A percentile compares a stretch with the other conserved stretches of the same genome.
These are phyloP conservation scores for Neurospora sp. DNA, from an alignment of 495 filamentous ascomycete genomes.

Conservation along the genomic window DNA sequence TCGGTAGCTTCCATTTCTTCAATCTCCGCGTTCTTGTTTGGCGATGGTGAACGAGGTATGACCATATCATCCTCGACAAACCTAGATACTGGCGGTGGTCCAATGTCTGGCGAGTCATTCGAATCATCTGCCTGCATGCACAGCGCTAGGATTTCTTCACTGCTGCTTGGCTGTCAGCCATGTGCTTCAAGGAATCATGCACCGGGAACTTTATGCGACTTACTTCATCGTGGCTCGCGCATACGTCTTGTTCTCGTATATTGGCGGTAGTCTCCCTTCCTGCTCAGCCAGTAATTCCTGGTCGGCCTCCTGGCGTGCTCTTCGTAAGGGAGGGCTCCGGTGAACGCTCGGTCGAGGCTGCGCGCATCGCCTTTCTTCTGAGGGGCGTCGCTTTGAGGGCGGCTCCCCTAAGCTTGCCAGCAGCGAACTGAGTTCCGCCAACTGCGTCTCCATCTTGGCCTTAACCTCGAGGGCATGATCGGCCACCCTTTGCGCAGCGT, in stretches of 20 bases:
- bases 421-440: slow-evolving; percentile 55
- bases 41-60: slow-evolving; percentile 36
- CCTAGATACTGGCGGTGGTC: slow-evolving; percentile 54
- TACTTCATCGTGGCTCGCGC: slow-evolving; percentile 69
- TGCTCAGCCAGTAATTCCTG: slow-evolving; percentile 42
- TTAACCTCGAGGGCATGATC: slow-evolving; percentile 61
- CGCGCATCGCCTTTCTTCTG: slow-evolving; percentile 20
- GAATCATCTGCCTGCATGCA: slow-evolving; percentile 36
- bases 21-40: slow-evolving; percentile 9
- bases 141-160: slow-evolving; percentile 38
- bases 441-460: slow-evolving; percentile 56
- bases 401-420: slow-evolving; percentile 52
- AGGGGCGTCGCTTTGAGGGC: slow-evolving; percentile 28
- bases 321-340: slow-evolving; percentile 30
- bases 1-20: slow-evolving; percentile 9
- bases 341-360: slow-evolving; percentile 21
- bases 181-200: neutral
- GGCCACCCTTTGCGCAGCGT: slow-evolving; percentile 35
- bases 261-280: slow-evolving; percentile 67
- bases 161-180: slow-evolving; percentile 14
- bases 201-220: slow-evolving; percentile 12
- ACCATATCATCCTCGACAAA: slow-evolving; percentile 53
- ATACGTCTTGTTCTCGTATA: slow-evolving; percentile 72
- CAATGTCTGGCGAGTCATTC: slow-evolving; percentile 55
- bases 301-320: slow-evolving; percentile 40